phyloP scores from a whole-genome alignment of 2,329 filamentous ascomycete species.

The Akanthomyces uredinophilus region DNA sequence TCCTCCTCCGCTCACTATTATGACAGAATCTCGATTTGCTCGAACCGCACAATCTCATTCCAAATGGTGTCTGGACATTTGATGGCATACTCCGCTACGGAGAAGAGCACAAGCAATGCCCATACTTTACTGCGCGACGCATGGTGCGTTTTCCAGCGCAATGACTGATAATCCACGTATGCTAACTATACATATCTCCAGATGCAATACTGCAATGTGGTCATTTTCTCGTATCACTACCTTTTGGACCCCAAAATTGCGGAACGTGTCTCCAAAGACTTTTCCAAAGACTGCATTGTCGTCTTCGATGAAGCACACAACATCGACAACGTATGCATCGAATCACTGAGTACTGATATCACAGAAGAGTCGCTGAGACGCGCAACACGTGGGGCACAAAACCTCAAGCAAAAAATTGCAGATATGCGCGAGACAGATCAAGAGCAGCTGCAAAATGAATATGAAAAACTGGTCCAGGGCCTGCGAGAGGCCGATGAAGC shows the following conservation, averaged over 20 bases:
- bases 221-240: slow-evolving; percentile 99
- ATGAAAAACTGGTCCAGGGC: slow-evolving; percentile 90
- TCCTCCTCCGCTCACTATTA: slow-evolving; percentile 17
- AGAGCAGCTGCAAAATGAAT: slow-evolving; percentile 90
- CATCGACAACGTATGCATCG: slow-evolving; percentile 99
- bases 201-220: slow-evolving; percentile 99
- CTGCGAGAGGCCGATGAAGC: slow-evolving; percentile 83
- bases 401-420: slow-evolving; percentile 81
- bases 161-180: not conserved
- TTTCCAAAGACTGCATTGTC: slow-evolving; percentile 97
- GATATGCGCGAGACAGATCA: slow-evolving; percentile 97
- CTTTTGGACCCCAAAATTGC: slow-evolving; percentile 97
- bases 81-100: slow-evolving; percentile 86
- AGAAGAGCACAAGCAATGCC: slow-evolving; percentile 93
- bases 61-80: slow-evolving; percentile 92
- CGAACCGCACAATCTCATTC: slow-evolving; percentile 90
- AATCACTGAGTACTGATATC: slow-evolving; percentile 92
- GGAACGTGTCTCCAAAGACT: slow-evolving; percentile 86
- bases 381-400: slow-evolving; percentile 84
- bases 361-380: slow-evolving; percentile 92
- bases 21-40: slow-evolving; percentile 81
- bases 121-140: slow-evolving; percentile 89
- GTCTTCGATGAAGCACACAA: slow-evolving; percentile 99
- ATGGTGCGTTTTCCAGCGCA: slow-evolving; percentile 60
- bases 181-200: slow-evolving; percentile 27